phyloP scores from a whole-genome alignment of 202 grass and related monocot genomes.

The Digitaria exilis region DNA sequence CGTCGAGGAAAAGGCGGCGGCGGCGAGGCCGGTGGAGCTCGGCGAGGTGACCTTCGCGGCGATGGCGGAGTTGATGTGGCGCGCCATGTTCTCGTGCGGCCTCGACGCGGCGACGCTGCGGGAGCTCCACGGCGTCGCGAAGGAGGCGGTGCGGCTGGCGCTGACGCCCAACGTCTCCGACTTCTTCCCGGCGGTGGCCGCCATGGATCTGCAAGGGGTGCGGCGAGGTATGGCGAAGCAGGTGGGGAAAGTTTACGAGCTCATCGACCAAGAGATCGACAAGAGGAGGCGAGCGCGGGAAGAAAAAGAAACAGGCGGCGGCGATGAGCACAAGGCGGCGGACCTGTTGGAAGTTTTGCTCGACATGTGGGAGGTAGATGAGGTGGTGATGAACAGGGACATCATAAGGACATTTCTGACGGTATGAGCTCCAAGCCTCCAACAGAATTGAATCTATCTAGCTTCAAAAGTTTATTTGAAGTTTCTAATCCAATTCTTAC shows the following conservation, averaged over 20 bases:
- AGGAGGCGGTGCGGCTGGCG: neutral
- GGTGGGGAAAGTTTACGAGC: neutral
- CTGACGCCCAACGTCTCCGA: constrained; percentile 4
- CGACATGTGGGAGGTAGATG: neutral
- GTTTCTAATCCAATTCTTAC: too few relatives aligned
- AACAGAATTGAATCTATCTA: too few relatives aligned
- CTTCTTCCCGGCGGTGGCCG: neutral
- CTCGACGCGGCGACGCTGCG: neutral
- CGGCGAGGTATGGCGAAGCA: neutral
- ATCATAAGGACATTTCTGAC: neutral
- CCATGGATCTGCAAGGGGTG: neutral
- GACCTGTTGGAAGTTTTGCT: neutral
- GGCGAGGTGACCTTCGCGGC: neutral
- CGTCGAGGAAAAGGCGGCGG: too few relatives aligned
- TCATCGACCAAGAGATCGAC: constrained; percentile 21
- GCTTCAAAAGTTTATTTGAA: too few relatives aligned
- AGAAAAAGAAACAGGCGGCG: neutral
- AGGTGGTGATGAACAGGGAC: neutral
- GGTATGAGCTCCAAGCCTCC: neutral
- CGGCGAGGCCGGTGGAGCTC: neutral
- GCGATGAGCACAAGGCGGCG: neutral
- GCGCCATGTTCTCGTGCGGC: neutral
- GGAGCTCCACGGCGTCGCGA: neutral
- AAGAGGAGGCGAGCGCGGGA: neutral
- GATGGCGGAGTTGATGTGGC: neutral